phyloP scores from a whole-genome alignment of 1,284 basidiomycete genomes.

The Austroboletus rostrupii region DNA sequence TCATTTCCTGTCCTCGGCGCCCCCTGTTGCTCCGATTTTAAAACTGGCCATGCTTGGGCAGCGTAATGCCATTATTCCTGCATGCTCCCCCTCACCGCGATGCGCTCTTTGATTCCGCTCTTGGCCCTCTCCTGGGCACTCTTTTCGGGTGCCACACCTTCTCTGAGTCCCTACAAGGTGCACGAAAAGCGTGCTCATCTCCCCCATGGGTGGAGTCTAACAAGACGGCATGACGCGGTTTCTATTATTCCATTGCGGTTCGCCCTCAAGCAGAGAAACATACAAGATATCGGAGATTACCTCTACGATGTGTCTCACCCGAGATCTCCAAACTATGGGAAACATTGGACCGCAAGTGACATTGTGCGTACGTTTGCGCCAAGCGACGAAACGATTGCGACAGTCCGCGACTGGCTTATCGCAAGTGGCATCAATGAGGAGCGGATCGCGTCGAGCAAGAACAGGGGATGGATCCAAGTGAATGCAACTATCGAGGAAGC shows the following conservation, averaged over 20 bases:
- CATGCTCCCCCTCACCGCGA: not conserved
- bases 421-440: conserved; percentile 28
- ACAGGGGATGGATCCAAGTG: conserved; percentile 39
- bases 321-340: conserved; percentile 38
- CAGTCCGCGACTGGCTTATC: conserved; percentile 39
- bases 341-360: conserved; percentile 39
- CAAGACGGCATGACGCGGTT: conserved; percentile 26
- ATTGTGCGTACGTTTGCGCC: conserved; percentile 40
- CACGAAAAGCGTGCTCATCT: conserved; percentile 33
- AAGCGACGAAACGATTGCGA: conserved; percentile 31
- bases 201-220: conserved; percentile 32
- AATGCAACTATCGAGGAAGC: conserved; percentile 37
- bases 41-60: not conserved
- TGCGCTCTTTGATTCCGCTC: conserved; percentile 10
- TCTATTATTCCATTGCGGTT: conserved; percentile 36
- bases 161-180: conserved; percentile 5
- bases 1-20: no score
- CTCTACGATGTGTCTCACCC: conserved; percentile 42
- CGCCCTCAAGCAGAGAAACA: conserved; percentile 39
- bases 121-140: conserved; percentile 13
- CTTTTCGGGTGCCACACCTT: conserved; percentile 6
- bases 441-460: conserved; percentile 17
- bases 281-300: conserved; percentile 33
- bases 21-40: not conserved
- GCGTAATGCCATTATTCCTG: not conserved